Base-by-base conservation (phyloP, 306 rosid species). In the Cucurbita moschata region DNA sequence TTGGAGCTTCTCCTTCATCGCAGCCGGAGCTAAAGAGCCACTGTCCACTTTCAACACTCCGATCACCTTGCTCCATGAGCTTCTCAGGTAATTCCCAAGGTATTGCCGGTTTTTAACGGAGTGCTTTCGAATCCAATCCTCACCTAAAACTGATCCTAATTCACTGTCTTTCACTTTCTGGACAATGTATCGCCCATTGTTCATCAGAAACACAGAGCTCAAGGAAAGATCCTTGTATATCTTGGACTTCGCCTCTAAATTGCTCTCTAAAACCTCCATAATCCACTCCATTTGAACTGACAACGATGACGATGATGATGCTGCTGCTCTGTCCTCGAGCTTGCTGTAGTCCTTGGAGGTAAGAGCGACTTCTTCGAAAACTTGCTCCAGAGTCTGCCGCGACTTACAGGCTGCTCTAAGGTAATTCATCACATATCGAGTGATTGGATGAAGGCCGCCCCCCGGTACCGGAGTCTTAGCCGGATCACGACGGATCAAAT, bases 361-460 rank as follows among this genome's bases (percentile, higher is more conserved):
- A 75, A 82, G 75, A 4, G 83, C 83, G 55, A 76, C 81, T 52
- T 93, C 97, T 52, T 91, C 97, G 55, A 91, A 91, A 21, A 94
- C 86, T 72, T 86, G 96, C 84, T 94, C 97, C 15, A 94, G 80
- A 2, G 86, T 83, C 57, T 74, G 89, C 51, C 91, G 77, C 3
- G 97, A 89, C 14, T 95, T 83, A 77, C 97, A 90, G 0, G 99
- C 99, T 0, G 99, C 97, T 0, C 87, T 88, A 4, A 94, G 95
- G 80, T 94, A 94, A 74, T 94, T 94, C 97, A 91, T 91, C 81
- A 94, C 99, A 4, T 94, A 94, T 8, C 99, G 97, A 8, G 96
- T 94, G 21, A 94, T 89, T 10, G 97, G 99, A 38, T 94, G 97
- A 55, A 89, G 91, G 5, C 96, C 96, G 1, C 99, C 99, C 6